phyloP scores from a whole-genome alignment of 106 monocot genomes.

The Gastrodia elata region DNA sequence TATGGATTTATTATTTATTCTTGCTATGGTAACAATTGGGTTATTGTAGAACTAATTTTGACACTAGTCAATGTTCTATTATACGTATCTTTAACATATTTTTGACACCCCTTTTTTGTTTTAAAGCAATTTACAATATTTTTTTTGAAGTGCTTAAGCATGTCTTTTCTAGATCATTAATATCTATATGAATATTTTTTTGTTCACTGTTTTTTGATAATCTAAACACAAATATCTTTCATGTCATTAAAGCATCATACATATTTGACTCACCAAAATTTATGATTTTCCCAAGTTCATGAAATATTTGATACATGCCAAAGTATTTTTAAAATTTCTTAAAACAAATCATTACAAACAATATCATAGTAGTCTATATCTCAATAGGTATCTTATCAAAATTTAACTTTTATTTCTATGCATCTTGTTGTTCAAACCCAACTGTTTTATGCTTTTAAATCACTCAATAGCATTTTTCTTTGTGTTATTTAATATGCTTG shows the following conservation, averaged over 20 bases:
- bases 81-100: neutral
- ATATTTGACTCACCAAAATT: neutral
- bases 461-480: no score
- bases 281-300: no score
- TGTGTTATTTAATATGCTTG: no score
- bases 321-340: no score
- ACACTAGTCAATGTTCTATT: neutral
- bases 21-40: neutral
- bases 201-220: neutral
- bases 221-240: neutral
- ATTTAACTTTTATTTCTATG: neutral
- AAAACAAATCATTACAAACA: no score
- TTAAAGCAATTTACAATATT: neutral
- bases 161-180: neutral
- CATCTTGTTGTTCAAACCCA: neutral
- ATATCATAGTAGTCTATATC: neutral
- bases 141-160: neutral
- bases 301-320: no score
- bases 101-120: neutral
- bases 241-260: neutral
- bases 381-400: neutral
- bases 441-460: neutral
- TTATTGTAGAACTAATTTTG: neutral
- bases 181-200: neutral
- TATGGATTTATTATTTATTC: neutral